Conservation (phyloP, 805 yeast genomes). For the Yamadazyma ubonensis region DNA sequence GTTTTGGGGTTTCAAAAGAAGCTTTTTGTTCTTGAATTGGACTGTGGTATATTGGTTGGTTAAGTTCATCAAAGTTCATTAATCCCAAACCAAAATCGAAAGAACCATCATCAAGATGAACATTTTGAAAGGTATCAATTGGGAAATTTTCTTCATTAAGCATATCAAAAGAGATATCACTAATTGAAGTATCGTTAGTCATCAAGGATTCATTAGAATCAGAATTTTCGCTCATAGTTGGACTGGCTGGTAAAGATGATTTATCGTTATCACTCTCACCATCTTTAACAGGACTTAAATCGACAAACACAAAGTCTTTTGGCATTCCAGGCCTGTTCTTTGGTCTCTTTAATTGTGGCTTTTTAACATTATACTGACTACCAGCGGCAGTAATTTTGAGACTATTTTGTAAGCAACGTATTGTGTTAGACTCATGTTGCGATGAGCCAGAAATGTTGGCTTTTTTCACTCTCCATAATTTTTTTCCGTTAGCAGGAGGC, state of each 20-base stretch:
- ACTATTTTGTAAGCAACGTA: conserved; percentile 43
- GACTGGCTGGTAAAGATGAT: conserved; percentile 12
- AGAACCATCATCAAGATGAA: conserved; percentile 1
- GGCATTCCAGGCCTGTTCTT: conserved; percentile 46
- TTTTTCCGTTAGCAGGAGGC: conserved; percentile 47
- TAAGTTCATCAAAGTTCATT: conserved; percentile 22
- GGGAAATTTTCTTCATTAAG: conserved; percentile 5
- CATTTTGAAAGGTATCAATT: neutral
- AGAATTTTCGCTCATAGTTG: conserved; percentile 13
- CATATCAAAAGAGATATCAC: conserved; percentile 12
- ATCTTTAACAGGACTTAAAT: conserved; percentile 41
- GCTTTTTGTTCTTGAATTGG: conserved; percentile 1
- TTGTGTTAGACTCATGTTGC: conserved; percentile 22
- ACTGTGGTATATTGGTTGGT: conserved; percentile 17
- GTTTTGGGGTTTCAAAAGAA: conserved; percentile 19
- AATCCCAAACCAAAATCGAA: conserved; percentile 30
- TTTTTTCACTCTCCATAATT: conserved; percentile 45
- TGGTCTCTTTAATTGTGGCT: conserved; percentile 44
- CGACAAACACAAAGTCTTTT: conserved; percentile 46
- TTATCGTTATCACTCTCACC: conserved; percentile 19
- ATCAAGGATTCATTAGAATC: conserved; percentile 11
- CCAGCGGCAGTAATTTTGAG: conserved; percentile 42
- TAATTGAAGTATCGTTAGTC: conserved; percentile 13
- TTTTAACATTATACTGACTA: conserved; percentile 30
- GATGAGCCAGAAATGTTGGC: conserved; percentile 13